A percentile compares a stretch with the other conserved stretches of the same genome.
Conservation (phyloP, 306 rosid genomes). For the Fagus crenata region DNA sequence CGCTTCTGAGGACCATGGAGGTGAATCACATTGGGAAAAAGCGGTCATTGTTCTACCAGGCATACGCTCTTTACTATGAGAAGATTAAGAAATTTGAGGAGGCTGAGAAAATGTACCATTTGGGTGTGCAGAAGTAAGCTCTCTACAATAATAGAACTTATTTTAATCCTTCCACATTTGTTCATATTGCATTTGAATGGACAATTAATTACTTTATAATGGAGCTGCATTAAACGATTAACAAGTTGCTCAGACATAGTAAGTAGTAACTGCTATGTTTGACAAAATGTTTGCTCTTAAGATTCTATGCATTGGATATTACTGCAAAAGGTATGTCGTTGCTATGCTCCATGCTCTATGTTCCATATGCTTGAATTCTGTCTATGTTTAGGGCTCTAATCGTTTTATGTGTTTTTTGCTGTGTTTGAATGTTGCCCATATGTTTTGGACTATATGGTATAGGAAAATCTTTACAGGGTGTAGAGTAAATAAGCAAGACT, state of each 20-base stretch:
- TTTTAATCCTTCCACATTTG: background rate
- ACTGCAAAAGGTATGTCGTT: background rate
- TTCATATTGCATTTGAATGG: background rate
- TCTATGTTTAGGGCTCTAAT: background rate
- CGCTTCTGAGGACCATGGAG: constrained; percentile 71
- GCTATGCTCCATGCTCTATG: background rate
- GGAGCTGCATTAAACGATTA: background rate
- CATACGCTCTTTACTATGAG: constrained; percentile 71
- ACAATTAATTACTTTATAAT: background rate
- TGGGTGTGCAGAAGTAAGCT: constrained; percentile 64
- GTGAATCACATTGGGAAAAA: constrained; percentile 66
- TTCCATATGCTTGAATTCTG: background rate
- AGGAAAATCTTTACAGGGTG: background rate
- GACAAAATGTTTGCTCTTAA: background rate
- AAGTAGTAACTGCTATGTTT: background rate
- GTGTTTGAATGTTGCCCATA: background rate
- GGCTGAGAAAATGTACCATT: constrained; percentile 69
- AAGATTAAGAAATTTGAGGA: constrained; percentile 75
- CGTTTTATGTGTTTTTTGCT: background rate
- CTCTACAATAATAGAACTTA: background rate
- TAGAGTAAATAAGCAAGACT: background rate
- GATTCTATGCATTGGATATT: background rate
- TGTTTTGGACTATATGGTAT: background rate
- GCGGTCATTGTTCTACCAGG: constrained; percentile 75
- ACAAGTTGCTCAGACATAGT: background rate